Percentiles rank a stretch among this genome's conserved stretches.
phyloP scores from a whole-genome alignment of 805 yeast species.

The Starmerella tilneyi region DNA sequence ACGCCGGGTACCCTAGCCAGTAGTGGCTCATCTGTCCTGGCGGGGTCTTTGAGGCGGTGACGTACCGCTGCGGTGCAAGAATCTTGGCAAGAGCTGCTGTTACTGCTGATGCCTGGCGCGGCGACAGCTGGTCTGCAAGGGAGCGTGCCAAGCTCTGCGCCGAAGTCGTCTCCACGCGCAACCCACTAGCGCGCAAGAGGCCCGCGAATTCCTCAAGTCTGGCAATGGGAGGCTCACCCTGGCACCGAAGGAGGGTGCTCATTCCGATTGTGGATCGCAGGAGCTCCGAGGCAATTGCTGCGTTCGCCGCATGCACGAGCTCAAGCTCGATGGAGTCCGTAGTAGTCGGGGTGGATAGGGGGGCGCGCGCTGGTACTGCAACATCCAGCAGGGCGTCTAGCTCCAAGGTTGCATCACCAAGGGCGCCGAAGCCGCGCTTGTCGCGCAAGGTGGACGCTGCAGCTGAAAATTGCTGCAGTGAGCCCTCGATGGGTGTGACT shows the following conservation, averaged over 20 bases:
- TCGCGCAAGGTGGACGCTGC: conserved; percentile 15
- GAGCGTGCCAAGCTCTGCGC: conserved; percentile 65
- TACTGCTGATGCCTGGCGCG: conserved; percentile 55
- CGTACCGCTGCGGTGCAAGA: conserved; percentile 76
- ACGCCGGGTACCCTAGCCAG: conserved; percentile 69
- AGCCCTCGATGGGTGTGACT: conserved; percentile 34
- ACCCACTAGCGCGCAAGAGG: conserved; percentile 45
- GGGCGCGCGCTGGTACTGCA: conserved; percentile 16
- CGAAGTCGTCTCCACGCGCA: conserved; percentile 61
- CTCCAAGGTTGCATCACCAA: conserved; percentile 12
- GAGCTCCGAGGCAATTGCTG: conserved; percentile 71
- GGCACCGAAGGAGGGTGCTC: conserved; percentile 74
- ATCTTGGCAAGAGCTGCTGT: conserved; percentile 74
- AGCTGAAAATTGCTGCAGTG: conserved; percentile 1
- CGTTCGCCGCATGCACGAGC: conserved; percentile 67
- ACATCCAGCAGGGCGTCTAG: conserved; percentile 18
- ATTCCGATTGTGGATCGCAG: conserved; percentile 57
- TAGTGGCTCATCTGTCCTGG: conserved; percentile 70
- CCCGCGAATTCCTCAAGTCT: conserved; percentile 70
- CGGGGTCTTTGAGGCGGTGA: conserved; percentile 78
- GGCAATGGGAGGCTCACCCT: conserved; percentile 69
- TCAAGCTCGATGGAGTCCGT: conserved; percentile 57
- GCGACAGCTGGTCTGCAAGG: conserved; percentile 52
- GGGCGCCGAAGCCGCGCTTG: conserved; percentile 15
- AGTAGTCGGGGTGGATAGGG: conserved; percentile 13